Evolutionary conservation across 1,284 basidiomycete species (phyloP), one percentile per base, ranked within the genome.

Genomic region (Heterobasidion annosum): DNA sequence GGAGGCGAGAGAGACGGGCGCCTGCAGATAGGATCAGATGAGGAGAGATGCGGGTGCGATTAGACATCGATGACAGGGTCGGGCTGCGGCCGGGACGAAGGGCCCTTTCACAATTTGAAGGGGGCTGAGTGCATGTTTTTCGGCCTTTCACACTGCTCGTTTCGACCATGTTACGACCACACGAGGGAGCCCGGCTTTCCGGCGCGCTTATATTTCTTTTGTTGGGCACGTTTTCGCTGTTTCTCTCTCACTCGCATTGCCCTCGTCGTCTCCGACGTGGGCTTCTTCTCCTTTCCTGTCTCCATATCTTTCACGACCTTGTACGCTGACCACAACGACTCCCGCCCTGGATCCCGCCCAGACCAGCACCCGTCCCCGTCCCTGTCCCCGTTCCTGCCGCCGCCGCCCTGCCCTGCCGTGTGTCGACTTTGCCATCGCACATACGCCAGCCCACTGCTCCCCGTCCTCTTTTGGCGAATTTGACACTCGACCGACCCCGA

Each of bases 291-390:
- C 64, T 57, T 50, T 60, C 64, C 12, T 58, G 10, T 58, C 57
- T 61, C 57, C 52, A 54, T 57, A 56, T 56, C 57, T 59, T 40
- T 40, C 37, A 40, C 77, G 78, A 79, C 73, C 67, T 56, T 66
- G 67, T 62, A 77, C 76, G 78, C 77, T 81, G 70, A 78, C 76
- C 67, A 79, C 73, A 70, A 73, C 53, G 35, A 25, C 25, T 25
- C 25, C 25, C 25, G 25, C 25, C 3, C 25, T 25, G 25, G 25
- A 25, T 25, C 25, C 3, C 25, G 25, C 3, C 25, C 45, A 25
- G 25, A 25, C 25, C 25, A 25, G 25, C 25, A 25, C 25, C 25
- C 25, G 40, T 43, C 45, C 45, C 18, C 45, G 9, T 16, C 7
- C 16, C 19, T 7, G 9, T 8, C 19, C 3, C 16, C 25, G 16